A percentile compares a stretch with the other conserved stretches of the same genome.
Conservation (phyloP, 345 rosid genomes). For the Fremontodendron californicum region DNA sequence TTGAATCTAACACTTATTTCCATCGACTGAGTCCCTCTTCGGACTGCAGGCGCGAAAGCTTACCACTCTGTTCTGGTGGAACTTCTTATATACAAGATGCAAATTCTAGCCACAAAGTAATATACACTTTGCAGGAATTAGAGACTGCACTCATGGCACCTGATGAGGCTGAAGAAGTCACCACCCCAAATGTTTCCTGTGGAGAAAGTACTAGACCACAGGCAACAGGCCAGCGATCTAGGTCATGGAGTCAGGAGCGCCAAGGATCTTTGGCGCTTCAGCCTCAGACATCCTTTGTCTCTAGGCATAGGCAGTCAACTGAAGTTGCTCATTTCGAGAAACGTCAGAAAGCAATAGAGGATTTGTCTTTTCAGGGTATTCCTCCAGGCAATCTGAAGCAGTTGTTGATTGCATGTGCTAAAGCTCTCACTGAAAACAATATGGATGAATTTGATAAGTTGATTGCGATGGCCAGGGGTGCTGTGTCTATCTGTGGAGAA, state of each 20-base stretch:
- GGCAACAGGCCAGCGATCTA: slow-evolving; percentile 28
- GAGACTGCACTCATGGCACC: slow-evolving; percentile 51
- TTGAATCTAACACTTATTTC: slow-evolving; percentile 31
- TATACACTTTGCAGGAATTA: slow-evolving; percentile 37
- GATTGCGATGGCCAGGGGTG: slow-evolving; percentile 41
- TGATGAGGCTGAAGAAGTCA: slow-evolving; percentile 35
- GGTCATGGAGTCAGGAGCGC: slow-evolving; percentile 30
- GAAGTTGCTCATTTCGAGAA: slow-evolving; percentile 37
- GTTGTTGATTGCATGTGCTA: slow-evolving; percentile 57
- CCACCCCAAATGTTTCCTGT: slow-evolving; percentile 10
- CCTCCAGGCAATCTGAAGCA: slow-evolving; percentile 44
- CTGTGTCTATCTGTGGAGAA: slow-evolving; percentile 51
- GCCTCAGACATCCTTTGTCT: slow-evolving; percentile 29
- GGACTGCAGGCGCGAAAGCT: slow-evolving; percentile 19
- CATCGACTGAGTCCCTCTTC: slow-evolving; percentile 35
- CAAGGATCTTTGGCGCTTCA: slow-evolving; percentile 26
- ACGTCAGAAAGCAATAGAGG: slow-evolving; percentile 27
- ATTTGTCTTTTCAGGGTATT: slow-evolving; percentile 11
- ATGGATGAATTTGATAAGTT: slow-evolving; percentile 39
- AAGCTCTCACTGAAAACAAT: slow-evolving; percentile 45
- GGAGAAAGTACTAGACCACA: slow-evolving; percentile 25
- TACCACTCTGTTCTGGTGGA: slow-evolving; percentile 22
- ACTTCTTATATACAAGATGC: slow-evolving; percentile 26
- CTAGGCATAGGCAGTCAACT: slow-evolving; percentile 22
- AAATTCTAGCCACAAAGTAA: slow-evolving; percentile 33